These are phyloP conservation scores for Talaromyces sp. DNA, from an alignment of 2,329 filamentous ascomycete genomes.

Conservation along the genomic window DNA sequence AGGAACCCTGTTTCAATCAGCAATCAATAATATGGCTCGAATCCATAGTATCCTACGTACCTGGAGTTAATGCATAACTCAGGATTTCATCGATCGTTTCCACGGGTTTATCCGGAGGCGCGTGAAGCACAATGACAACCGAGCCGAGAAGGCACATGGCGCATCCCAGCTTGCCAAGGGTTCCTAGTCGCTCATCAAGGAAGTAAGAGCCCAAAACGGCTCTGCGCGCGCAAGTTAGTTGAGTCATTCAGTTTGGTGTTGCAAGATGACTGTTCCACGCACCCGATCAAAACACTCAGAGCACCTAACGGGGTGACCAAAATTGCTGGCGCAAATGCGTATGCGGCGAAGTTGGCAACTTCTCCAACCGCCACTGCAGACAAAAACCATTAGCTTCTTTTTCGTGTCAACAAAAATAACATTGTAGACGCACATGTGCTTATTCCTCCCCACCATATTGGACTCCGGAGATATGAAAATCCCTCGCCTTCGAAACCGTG, in stretches of 20 bases:
- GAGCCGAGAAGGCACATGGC: conserved; percentile 94
- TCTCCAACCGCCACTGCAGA: conserved; percentile 80
- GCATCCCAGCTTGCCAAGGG: conserved; percentile 86
- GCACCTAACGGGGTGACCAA: conserved; percentile 92
- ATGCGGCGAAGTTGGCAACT: conserved; percentile 94
- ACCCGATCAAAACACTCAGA: conserved; percentile 86
- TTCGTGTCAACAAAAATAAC: conserved; percentile 3
- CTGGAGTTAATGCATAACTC: conserved; percentile 82
- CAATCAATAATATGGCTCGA: background rate
- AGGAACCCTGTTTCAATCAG: conserved; percentile 65
- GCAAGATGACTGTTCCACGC: conserved; percentile 19
- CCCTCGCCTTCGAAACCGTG: conserved; percentile 97
- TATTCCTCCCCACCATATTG: conserved; percentile 97
- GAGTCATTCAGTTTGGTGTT: background rate
- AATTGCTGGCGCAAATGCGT: conserved; percentile 98
- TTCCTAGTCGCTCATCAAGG: conserved; percentile 82
- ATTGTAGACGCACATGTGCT: conserved; percentile 64
- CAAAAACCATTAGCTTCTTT: background rate
- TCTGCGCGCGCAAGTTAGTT: conserved; percentile 38
- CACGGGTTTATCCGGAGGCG: conserved; percentile 88
- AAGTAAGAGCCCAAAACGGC: conserved; percentile 95
- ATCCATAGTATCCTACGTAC: conserved; percentile 48
- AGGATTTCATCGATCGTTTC: conserved; percentile 88
- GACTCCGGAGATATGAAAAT: conserved; percentile 87
- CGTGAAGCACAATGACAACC: conserved; percentile 95